These are phyloP conservation scores for Plasmodium gaboni DNA, from an alignment of 169 alveolate species.

Conservation along the genomic window DNA sequence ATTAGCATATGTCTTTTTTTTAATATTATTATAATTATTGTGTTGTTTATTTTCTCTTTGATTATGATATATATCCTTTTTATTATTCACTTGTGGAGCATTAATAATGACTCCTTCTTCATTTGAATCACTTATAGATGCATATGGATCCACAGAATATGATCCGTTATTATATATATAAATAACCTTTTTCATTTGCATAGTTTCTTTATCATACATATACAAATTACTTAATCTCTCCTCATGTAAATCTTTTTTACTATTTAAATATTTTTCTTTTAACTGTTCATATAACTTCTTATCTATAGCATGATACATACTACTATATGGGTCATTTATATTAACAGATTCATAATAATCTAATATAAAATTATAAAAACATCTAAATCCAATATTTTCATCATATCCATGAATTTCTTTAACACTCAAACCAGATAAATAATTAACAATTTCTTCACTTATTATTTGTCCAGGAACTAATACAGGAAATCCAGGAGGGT, in stretches of 20 bases:
- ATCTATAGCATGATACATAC: conserved; percentile 30
- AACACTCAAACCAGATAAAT: conserved; percentile 76
- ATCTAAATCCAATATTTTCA: conserved; percentile 70
- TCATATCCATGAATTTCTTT: conserved; percentile 81
- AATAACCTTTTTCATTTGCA: conserved; percentile 21
- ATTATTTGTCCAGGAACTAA: conserved; percentile 81
- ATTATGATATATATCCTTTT: background rate
- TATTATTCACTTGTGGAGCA: background rate
- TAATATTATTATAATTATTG: no score
- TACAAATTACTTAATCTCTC: conserved; percentile 20
- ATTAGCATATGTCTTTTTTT: no score
- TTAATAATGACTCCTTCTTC: conserved; percentile 16
- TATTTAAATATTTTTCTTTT: conserved; percentile 26
- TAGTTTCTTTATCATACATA: conserved; percentile 43
- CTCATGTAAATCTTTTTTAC: background rate
- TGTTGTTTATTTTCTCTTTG: no score
- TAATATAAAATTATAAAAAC: conserved; percentile 63
- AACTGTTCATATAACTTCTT: conserved; percentile 29
- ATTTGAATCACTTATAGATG: background rate
- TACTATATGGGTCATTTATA: conserved; percentile 34
- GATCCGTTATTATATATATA: conserved; percentile 18
- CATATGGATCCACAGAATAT: no score
- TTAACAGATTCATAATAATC: conserved; percentile 31
- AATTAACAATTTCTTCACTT: conserved; percentile 75
- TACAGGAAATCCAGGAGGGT: conserved; percentile 82